Conservation (phyloP, 768 basidiomycete species). For the Plicaturopsis crispa region DNA sequence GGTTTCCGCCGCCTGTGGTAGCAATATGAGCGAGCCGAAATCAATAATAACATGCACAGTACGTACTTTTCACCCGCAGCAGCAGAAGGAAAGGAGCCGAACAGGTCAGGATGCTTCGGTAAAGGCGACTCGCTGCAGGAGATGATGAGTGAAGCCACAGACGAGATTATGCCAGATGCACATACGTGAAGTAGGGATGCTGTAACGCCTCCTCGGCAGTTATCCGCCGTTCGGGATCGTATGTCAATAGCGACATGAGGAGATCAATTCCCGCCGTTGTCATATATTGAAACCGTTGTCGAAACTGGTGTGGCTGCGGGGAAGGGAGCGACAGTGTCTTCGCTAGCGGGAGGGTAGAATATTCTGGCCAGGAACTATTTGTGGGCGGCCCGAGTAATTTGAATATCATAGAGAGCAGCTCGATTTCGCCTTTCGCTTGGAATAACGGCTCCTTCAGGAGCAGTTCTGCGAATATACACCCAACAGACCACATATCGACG, state of each 20-base stretch:
- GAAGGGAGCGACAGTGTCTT: slow-evolving; percentile 73
- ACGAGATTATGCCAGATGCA: slow-evolving; percentile 1
- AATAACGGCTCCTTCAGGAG: slow-evolving; percentile 95
- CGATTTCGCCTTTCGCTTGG: slow-evolving; percentile 92
- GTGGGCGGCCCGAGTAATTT: slow-evolving; percentile 94
- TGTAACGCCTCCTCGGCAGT: slow-evolving; percentile 83
- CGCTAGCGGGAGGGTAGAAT: slow-evolving; percentile 67
- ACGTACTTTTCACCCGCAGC: slow-evolving; percentile 93
- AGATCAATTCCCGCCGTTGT: slow-evolving; percentile 81
- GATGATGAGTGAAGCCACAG: neutral
- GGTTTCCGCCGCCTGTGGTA: slow-evolving; percentile 61
- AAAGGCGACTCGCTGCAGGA: slow-evolving; percentile 75
- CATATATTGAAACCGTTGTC: slow-evolving; percentile 82
- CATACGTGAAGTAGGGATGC: slow-evolving; percentile 89
- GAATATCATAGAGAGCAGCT: slow-evolving; percentile 91
- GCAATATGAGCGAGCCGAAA: slow-evolving; percentile 6
- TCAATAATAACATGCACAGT: neutral
- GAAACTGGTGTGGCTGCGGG: slow-evolving; percentile 67
- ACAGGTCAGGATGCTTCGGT: slow-evolving; percentile 94
- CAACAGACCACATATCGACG: slow-evolving; percentile 97
- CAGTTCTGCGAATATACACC: slow-evolving; percentile 96
- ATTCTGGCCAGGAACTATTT: slow-evolving; percentile 80
- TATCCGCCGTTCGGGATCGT: slow-evolving; percentile 84
- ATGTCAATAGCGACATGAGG: slow-evolving; percentile 72
- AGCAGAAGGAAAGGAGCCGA: slow-evolving; percentile 91